Percentiles rank a stretch among this genome's conserved stretches.
phyloP scores from a whole-genome alignment of 768 basidiomycete species.

The Postia placenta region DNA sequence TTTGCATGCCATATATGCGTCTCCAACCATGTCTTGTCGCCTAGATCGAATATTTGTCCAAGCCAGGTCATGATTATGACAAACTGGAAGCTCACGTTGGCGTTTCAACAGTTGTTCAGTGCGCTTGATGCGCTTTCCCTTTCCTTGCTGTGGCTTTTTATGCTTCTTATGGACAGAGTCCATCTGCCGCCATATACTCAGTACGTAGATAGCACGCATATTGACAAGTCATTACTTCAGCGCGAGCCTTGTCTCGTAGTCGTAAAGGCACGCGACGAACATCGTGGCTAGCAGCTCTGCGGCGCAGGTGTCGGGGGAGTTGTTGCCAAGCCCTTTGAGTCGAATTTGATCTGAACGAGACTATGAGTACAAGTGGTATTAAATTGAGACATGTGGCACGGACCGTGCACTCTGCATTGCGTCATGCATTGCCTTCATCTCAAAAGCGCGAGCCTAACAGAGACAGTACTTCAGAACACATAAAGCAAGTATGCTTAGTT shows the following conservation, averaged over 20 bases:
- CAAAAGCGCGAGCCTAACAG: constrained; percentile 72
- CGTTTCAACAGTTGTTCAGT: constrained; percentile 62
- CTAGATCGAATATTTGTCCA: constrained; percentile 41
- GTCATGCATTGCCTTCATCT: constrained; percentile 85
- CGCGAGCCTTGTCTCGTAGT: constrained; percentile 72
- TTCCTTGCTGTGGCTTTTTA: constrained; percentile 27
- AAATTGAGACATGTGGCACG: neutral
- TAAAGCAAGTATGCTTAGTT: neutral
- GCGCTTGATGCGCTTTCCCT: constrained; percentile 14
- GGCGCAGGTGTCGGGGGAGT: constrained; percentile 83
- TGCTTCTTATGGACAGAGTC: constrained; percentile 38
- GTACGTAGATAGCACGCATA: neutral
- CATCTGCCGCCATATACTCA: constrained; percentile 34
- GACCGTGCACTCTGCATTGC: constrained; percentile 81
- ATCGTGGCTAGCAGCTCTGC: constrained; percentile 93
- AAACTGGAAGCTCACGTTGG: constrained; percentile 48
- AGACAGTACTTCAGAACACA: constrained; percentile 1
- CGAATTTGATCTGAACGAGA: constrained; percentile 45
- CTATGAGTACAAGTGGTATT: too few species aligned
- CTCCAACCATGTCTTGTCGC: constrained; percentile 87
- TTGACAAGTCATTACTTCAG: constrained; percentile 54
- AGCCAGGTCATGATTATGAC: neutral
- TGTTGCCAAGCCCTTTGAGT: constrained; percentile 89
- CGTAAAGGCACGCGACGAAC: constrained; percentile 85
- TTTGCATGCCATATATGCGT: constrained; percentile 98